A percentile compares a stretch with the other conserved stretches of the same genome.
Conservation (phyloP, 371 early-diverging fungal genomes). For the Syncephalastrum monosporum region DNA sequence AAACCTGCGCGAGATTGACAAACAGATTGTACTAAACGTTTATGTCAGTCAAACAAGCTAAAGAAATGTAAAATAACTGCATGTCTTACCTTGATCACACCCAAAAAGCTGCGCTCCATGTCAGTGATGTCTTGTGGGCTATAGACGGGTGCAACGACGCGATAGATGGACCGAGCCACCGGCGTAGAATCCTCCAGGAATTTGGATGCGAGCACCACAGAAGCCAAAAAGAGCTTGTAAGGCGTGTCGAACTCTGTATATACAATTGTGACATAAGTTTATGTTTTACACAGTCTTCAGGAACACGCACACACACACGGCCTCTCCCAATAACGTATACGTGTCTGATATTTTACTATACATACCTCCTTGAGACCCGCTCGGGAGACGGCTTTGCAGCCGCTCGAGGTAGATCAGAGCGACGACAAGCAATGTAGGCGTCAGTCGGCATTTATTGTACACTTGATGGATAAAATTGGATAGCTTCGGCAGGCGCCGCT, state of each 20-base stretch:
- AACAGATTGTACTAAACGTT: constrained; percentile 15
- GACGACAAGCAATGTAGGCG: constrained; percentile 54
- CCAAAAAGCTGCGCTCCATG: constrained; percentile 50
- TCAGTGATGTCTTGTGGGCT: constrained; percentile 57
- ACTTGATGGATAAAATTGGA: constrained; percentile 37
- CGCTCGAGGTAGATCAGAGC: constrained; percentile 72
- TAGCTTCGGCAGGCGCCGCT: constrained; percentile 20
- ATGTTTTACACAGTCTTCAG: too few relatives aligned
- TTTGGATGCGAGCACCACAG: constrained; percentile 71
- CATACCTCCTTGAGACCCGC: constrained; percentile 58
- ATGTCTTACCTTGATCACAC: constrained; percentile 18
- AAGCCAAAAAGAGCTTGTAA: constrained; percentile 70
- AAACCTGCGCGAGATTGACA: constrained; percentile 18
- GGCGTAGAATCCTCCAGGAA: constrained; percentile 59
- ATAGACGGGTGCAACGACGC: constrained; percentile 47
- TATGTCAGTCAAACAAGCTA: not conserved
- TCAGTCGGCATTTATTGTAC: constrained; percentile 36
- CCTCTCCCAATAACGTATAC: too few relatives aligned
- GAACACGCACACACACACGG: too few relatives aligned
- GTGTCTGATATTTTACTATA: too few relatives aligned
- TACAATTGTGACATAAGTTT: not conserved
- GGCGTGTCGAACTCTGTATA: constrained; percentile 66
- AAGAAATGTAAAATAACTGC: not conserved
- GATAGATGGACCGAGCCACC: constrained; percentile 30
- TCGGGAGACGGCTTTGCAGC: constrained; percentile 57